Base-by-base conservation (phyloP, 2,329 filamentous ascomycete species). In the Sphaerulina musiva region DNA sequence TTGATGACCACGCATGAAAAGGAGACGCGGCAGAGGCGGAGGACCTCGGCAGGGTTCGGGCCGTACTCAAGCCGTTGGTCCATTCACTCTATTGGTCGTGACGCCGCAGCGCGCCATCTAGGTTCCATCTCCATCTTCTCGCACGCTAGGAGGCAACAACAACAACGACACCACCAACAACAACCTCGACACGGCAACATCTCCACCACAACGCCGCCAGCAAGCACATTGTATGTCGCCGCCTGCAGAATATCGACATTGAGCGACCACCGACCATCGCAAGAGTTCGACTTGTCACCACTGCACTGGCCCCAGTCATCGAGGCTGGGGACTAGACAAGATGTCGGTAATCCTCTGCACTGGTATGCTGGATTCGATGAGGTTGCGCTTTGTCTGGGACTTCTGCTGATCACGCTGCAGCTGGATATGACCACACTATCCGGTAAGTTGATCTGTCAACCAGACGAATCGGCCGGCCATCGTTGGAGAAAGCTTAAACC, bases 401-500 rank as follows among this genome's bases (percentile, higher is more conserved):
- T 8, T 14, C 29, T 54, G 39, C 23, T 34, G 55, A 54, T 57
- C 32, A 50, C 42, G 40, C 6, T 45, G 48, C 68, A 63, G 85
- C 85, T 66, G 85, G 84, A 59, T 87, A 87, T 72, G 85, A 87
- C 70, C 85, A 87, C 71, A 88, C 85, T 31, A 88, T 89, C 60
- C 78, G 84, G 84, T 86, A 76, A 65, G 74, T 65, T n/a, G 8
- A 39, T 23, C 9, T 40, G 23, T 48, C 17, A 40, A 10, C 26
- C 36, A 48, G 20, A 32, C n/a, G 40, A 4, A 36, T 42, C n/a
- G 23, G 4, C 11, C 6, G 26, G 29, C 17, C 31, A 26, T 29
- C 31, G 26, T 10, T 5, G 14, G 29, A 20, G n/a, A 26, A 29
- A 29, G 5, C 26, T 29, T 29, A 6, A 7, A 1, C 26, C 5